phyloP scores from a whole-genome alignment of 2,329 filamentous ascomycete genomes.

The Sporothrix globosa region DNA sequence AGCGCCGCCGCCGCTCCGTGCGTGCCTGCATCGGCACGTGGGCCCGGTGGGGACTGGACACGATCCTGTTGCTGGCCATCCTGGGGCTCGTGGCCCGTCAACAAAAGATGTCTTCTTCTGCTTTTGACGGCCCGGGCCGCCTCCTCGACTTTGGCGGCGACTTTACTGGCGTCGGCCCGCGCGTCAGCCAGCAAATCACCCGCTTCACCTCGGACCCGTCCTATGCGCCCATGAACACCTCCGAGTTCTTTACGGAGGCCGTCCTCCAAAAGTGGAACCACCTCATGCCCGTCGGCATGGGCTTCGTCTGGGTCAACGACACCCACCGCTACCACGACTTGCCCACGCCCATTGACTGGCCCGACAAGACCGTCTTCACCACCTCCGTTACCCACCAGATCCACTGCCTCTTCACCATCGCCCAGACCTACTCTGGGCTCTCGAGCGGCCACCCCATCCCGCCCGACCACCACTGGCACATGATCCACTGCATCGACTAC shows the following conservation, averaged over 20 bases:
- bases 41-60: constrained; percentile 48
- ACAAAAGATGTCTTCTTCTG: constrained; percentile 33
- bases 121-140: constrained; percentile 34
- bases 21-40: constrained; percentile 44
- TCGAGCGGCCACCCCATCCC: constrained; percentile 47
- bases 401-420: constrained; percentile 49
- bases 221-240: constrained; percentile 45
- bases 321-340: constrained; percentile 45
- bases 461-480: constrained; percentile 53
- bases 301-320: constrained; percentile 46
- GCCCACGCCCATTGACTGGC: constrained; percentile 44
- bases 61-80: constrained; percentile 46
- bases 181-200: constrained; percentile 43
- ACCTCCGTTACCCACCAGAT: constrained; percentile 46
- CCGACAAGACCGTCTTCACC: constrained; percentile 45
- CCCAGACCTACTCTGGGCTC: constrained; percentile 50
- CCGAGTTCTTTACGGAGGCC: constrained; percentile 46
- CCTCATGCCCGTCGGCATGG: constrained; percentile 46
- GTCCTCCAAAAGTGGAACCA: constrained; percentile 45
- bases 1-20: constrained; percentile 40
- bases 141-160: constrained; percentile 45
- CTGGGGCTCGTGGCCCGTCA: constrained; percentile 45
- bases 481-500: constrained; percentile 55
- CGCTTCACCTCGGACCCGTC: constrained; percentile 44
- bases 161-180: constrained; percentile 45